phyloP scores from a whole-genome alignment of 257 asterid genomes.

The Solanum pinnatisectum region DNA sequence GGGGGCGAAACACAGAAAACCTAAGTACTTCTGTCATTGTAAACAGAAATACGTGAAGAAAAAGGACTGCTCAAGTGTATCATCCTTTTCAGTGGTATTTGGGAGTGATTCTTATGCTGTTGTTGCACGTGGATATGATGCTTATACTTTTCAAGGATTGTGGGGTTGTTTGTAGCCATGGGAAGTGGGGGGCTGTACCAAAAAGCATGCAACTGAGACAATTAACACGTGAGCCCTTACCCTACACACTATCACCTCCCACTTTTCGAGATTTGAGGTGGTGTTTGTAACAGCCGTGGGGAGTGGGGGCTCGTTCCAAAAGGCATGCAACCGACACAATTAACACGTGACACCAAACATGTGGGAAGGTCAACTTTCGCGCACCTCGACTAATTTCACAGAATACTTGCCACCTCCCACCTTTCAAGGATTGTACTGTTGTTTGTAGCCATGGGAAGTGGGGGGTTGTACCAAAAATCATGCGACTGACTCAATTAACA shows the following conservation, averaged over 20 bases:
- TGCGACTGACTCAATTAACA: background rate
- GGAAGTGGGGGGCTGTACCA: background rate
- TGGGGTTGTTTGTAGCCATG: no score
- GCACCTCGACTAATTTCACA: no score
- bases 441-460: no score
- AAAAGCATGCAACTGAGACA: background rate
- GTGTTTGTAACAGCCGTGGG: no score
- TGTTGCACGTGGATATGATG: no score
- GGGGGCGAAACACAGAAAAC: background rate
- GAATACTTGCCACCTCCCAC: no score
- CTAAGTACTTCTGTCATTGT: background rate
- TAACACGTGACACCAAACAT: background rate
- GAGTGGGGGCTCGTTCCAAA: background rate
- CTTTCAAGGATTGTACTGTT: no score
- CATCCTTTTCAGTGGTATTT: no score
- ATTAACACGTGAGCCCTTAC: background rate
- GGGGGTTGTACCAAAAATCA: no score
- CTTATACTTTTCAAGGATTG: no score
- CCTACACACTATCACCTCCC: background rate
- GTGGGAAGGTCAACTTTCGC: accelerated
- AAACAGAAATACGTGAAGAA: background rate
- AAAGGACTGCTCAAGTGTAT: background rate
- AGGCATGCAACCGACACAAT: background rate
- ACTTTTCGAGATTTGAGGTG: no score
- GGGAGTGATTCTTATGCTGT: background rate